phyloP scores from a whole-genome alignment of 108 stramenopile species.

The Skeletonema tropicum region DNA sequence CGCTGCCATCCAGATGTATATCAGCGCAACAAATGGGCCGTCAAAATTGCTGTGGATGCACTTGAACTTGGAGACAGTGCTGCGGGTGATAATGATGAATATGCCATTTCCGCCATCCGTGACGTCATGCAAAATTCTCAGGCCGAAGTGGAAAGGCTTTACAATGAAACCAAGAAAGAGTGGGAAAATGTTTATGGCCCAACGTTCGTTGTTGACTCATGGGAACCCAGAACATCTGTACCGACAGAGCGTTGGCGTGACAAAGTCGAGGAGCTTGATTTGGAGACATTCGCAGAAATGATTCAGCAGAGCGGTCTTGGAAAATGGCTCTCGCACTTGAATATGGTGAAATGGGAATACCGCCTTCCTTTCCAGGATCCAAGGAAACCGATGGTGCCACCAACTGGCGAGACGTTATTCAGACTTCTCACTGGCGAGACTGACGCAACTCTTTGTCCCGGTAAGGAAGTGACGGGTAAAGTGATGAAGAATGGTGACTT shows the following conservation, averaged over 20 bases:
- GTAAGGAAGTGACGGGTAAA: constrained; percentile 87
- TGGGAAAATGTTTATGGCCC: constrained; percentile 81
- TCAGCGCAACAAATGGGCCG: constrained; percentile 81
- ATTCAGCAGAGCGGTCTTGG: constrained; percentile 72
- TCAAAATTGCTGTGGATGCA: constrained; percentile 87
- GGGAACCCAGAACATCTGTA: constrained; percentile 82
- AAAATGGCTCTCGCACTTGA: constrained; percentile 82
- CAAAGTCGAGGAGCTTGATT: constrained; percentile 88
- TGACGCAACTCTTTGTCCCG: constrained; percentile 83
- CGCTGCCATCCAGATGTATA: constrained; percentile 91
- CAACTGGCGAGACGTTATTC: constrained; percentile 79
- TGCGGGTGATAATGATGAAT: constrained; percentile 43
- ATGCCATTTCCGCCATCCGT: constrained; percentile 70
- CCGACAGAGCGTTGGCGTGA: constrained; percentile 79
- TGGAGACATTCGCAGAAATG: constrained; percentile 84
- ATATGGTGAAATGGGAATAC: constrained; percentile 93
- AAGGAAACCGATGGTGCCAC: constrained; percentile 80
- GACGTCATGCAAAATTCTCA: constrained; percentile 86
- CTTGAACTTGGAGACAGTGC: constrained; percentile 68
- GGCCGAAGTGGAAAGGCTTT: constrained; percentile 75
- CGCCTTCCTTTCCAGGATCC: constrained; percentile 86
- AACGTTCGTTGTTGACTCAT: constrained; percentile 72
- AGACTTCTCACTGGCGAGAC: constrained; percentile 86
- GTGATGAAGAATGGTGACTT: constrained; percentile 82
- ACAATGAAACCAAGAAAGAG: constrained; percentile 75